phyloP scores from a whole-genome alignment of 352 stramenopile genomes.

The Globisporangium paddicum region DNA sequence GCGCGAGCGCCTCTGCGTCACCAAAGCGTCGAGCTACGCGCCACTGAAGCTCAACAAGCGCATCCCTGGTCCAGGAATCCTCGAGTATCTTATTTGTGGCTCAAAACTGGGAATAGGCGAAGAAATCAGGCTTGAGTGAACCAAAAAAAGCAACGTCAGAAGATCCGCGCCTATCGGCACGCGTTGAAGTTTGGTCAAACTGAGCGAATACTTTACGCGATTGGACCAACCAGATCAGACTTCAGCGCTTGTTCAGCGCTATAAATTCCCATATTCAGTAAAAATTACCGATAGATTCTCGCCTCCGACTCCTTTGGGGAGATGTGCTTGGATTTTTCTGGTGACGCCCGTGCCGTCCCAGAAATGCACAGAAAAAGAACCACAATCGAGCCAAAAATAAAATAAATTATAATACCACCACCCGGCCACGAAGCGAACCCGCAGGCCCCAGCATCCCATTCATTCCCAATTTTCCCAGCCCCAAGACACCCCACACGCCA shows the following conservation, averaged over 20 bases:
- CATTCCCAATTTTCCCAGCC: background rate
- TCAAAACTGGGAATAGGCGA: background rate
- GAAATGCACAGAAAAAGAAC: background rate
- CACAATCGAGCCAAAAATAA: constrained; percentile 1
- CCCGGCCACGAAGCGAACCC: background rate
- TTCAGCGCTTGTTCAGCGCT: too few relatives aligned
- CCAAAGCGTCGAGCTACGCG: background rate
- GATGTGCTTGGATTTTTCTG: constrained; percentile 6
- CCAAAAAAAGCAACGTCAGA: background rate
- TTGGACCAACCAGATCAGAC: too few relatives aligned
- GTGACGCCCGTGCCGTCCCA: background rate
- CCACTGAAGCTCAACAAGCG: background rate
- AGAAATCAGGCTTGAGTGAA: background rate
- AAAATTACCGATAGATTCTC: background rate
- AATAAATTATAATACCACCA: too few relatives aligned
- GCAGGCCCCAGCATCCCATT: background rate
- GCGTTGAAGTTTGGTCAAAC: background rate
- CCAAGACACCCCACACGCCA: background rate
- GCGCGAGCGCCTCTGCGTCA: constrained; percentile 1
- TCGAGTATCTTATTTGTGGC: background rate
- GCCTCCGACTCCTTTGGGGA: background rate
- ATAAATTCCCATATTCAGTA: background rate
- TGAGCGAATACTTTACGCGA: background rate
- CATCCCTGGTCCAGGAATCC: background rate
- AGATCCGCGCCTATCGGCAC: background rate